Conservation (phyloP, 306 rosid genomes). For the Cicer cuneatum region DNA sequence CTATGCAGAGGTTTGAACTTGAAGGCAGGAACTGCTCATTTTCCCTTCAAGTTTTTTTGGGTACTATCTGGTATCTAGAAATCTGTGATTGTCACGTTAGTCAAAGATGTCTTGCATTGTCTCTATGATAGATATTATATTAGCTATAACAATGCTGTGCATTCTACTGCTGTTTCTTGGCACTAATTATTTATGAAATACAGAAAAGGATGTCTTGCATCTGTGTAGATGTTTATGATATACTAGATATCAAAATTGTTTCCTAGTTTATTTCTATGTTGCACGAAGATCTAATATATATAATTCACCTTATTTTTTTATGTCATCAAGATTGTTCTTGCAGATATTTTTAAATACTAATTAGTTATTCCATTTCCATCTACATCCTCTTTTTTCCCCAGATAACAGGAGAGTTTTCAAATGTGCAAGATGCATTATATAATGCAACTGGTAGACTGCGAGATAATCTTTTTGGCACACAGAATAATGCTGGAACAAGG, state of each 20-base stretch:
- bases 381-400: conserved; percentile 46
- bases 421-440: conserved; percentile 95
- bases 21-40: background rate
- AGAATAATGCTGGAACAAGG: conserved; percentile 66
- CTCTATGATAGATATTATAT: background rate
- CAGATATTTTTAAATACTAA: conserved; percentile 21
- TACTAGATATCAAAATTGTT: background rate
- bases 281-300: conserved; percentile 15
- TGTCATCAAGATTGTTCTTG: conserved; percentile 31
- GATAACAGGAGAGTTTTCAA: conserved; percentile 88
- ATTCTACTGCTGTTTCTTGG: background rate
- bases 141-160: background rate
- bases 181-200: background rate
- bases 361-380: conserved; percentile 19
- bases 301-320: conserved; percentile 21
- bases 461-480: conserved; percentile 73
- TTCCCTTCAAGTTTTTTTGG: background rate
- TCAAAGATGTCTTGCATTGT: background rate
- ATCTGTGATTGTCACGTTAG: background rate
- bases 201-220: background rate
- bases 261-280: conserved; percentile 16
- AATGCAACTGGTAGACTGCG: conserved; percentile 90
- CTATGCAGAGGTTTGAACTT: background rate
- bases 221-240: background rate
- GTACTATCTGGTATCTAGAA: background rate